Conservation (phyloP, 257 asterid species). For the Rhazya stricta region DNA sequence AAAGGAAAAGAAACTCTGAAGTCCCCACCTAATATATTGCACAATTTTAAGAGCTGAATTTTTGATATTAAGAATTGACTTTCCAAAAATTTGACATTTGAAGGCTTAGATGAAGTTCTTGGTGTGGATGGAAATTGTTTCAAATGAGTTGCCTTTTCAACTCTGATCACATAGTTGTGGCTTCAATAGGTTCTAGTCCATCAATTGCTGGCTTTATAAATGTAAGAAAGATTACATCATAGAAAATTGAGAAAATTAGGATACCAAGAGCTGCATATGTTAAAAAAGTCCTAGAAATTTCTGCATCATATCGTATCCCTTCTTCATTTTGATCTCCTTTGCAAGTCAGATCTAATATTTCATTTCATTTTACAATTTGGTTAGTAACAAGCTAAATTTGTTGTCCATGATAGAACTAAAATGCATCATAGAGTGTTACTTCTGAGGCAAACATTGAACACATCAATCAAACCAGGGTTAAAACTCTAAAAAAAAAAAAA, state of each 20-base stretch:
- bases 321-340: slow-evolving; percentile 20
- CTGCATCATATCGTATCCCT: slow-evolving; percentile 12
- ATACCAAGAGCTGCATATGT: slow-evolving; percentile 31
- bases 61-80: no score
- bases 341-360: slow-evolving; percentile 38
- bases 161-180: slow-evolving; percentile 13
- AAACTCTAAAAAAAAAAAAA: no score
- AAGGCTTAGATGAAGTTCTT: slow-evolving; percentile 2
- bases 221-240: slow-evolving; percentile 50
- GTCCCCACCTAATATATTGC: no score
- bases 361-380: slow-evolving; percentile 11
- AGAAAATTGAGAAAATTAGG: slow-evolving; percentile 48
- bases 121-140: neutral
- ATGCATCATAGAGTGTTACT: slow-evolving; percentile 1
- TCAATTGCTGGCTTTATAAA: slow-evolving; percentile 71
- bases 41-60: no score
- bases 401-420: neutral
- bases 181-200: slow-evolving; percentile 28
- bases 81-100: slow-evolving; percentile 1
- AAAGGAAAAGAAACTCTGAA: no score
- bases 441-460: no score
- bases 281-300: slow-evolving; percentile 43
- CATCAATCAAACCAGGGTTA: no score
- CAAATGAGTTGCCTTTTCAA: slow-evolving; percentile 3
- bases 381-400: neutral